A percentile compares a stretch with the other conserved stretches of the same genome.
phyloP scores from a whole-genome alignment of 2,329 filamentous ascomycete species.

The Talaromyces sp. region DNA sequence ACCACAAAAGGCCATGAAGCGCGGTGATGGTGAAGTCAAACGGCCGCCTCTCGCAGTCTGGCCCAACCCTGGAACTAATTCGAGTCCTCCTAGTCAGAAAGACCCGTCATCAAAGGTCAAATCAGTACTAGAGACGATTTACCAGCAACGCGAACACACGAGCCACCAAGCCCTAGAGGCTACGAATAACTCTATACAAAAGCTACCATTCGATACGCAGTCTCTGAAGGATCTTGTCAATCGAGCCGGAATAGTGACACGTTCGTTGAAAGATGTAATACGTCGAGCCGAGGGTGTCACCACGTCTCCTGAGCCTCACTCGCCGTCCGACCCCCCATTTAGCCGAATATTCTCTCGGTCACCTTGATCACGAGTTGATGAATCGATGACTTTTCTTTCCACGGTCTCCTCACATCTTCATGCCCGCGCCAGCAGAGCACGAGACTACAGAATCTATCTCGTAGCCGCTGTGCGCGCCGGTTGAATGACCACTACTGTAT shows the following conservation, averaged over 20 bases:
- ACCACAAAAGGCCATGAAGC: constrained; percentile 23
- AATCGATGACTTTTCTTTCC: background rate
- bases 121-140: constrained; percentile 57
- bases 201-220: constrained; percentile 62
- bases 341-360: constrained; percentile 42
- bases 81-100: constrained; percentile 41
- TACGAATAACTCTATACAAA: constrained; percentile 29
- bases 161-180: constrained; percentile 20
- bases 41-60: constrained; percentile 22
- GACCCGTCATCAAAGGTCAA: constrained; percentile 56
- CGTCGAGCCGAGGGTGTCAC: constrained; percentile 45
- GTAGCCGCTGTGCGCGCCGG: background rate
- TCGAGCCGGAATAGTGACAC: constrained; percentile 44
- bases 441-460: background rate
- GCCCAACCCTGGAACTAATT: constrained; percentile 21
- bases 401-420: background rate
- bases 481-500: background rate
- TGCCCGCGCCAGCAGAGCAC: background rate
- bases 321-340: constrained; percentile 39
- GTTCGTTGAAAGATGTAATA: constrained; percentile 45
- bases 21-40: constrained; percentile 27
- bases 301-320: constrained; percentile 21
- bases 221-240: constrained; percentile 58
- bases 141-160: constrained; percentile 40
- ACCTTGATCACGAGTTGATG: background rate